Evolutionary conservation across 2,329 filamentous ascomycete species (phyloP).

Genomic region (Albophoma yamanashiensis): DNA sequence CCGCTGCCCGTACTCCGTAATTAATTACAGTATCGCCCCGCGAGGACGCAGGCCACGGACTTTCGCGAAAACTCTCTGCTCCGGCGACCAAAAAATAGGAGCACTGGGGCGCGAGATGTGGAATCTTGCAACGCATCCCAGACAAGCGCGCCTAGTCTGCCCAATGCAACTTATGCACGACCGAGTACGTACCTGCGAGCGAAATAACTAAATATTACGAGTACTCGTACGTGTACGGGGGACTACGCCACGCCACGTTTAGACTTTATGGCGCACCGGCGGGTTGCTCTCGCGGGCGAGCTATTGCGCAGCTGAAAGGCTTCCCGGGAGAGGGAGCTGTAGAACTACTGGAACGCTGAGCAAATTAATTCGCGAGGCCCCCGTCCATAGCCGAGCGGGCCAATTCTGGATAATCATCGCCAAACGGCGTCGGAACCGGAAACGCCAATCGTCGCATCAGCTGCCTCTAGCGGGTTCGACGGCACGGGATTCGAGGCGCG

Average conservation of each 20-base stretch:
- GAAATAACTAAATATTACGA: background rate
- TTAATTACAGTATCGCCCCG: background rate
- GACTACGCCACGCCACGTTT: background rate
- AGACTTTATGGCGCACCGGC: constrained; percentile 1
- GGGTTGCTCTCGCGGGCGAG: background rate
- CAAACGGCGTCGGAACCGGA: background rate
- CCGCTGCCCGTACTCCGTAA: too few relatives aligned
- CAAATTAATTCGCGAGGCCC: background rate
- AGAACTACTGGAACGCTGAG: background rate
- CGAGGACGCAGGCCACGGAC: background rate
- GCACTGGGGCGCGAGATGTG: background rate
- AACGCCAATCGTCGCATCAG: background rate
- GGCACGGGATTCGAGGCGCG: background rate
- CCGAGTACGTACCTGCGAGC: too few relatives aligned
- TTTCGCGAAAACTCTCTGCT: background rate
- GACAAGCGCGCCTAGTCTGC: background rate
- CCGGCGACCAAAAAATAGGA: background rate
- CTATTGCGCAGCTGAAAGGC: background rate
- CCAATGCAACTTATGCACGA: too few relatives aligned
- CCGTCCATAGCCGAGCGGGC: background rate
- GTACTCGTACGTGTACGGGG: too few relatives aligned
- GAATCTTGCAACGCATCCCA: constrained; percentile 1
- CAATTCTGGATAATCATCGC: background rate
- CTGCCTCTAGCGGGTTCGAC: background rate
- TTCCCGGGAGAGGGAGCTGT: background rate